A percentile compares a stretch with the other conserved stretches of the same genome.
Evolutionary conservation across 2,329 filamentous ascomycete species (phyloP).

Genomic region (Phialophora chinensis): DNA sequence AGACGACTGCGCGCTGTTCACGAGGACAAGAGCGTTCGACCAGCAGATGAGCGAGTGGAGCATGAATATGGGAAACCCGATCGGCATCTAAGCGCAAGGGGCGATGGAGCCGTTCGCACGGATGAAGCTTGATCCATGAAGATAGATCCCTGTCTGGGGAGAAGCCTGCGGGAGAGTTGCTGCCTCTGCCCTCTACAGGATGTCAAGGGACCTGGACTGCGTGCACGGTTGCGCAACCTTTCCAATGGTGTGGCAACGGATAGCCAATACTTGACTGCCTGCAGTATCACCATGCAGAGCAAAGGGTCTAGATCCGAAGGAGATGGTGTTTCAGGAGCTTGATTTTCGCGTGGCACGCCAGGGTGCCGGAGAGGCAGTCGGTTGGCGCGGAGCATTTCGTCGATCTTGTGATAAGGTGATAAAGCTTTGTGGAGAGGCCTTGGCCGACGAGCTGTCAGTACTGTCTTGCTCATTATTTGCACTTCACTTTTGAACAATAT

Average conservation of each 20-base stretch:
- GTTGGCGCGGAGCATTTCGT: conserved; percentile 30
- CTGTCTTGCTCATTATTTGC: too few species aligned
- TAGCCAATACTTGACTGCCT: conserved; percentile 27
- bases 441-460: background rate
- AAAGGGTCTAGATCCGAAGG: conserved; percentile 27
- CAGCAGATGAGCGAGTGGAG: conserved; percentile 30
- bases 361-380: conserved; percentile 12
- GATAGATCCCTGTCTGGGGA: conserved; percentile 25
- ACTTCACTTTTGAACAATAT: background rate
- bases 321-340: conserved; percentile 36
- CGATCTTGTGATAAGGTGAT: conserved; percentile 14
- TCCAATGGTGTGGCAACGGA: conserved; percentile 9
- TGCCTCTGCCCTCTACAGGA: conserved; percentile 24
- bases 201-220: conserved; percentile 1
- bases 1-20: background rate
- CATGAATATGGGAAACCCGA: conserved; percentile 35
- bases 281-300: conserved; percentile 21
- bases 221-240: conserved; percentile 4
- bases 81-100: conserved; percentile 38
- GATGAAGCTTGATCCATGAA: conserved; percentile 30
- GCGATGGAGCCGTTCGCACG: conserved; percentile 8
- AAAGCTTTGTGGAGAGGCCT: conserved; percentile 5
- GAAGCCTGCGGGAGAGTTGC: conserved; percentile 22
- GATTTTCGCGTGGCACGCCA: conserved; percentile 18
- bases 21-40: conserved; percentile 25